phyloP scores from a whole-genome alignment of 805 yeast genomes.

The Yarrowia alimentaria region DNA sequence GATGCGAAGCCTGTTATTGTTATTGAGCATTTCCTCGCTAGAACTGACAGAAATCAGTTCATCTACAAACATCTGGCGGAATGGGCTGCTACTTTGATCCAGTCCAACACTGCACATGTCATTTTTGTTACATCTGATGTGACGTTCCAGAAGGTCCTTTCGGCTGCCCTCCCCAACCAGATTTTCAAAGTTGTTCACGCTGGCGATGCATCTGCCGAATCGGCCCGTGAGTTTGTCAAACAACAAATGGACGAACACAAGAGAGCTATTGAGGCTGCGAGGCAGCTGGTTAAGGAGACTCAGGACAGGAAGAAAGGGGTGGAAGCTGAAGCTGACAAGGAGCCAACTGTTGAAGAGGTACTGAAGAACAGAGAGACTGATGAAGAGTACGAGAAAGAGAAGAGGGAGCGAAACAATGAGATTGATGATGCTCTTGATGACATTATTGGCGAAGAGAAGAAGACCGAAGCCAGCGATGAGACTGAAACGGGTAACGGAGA shows the following conservation, averaged over 20 bases:
- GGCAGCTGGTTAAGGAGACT: slow-evolving; percentile 10
- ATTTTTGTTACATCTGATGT: slow-evolving; percentile 83
- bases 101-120: slow-evolving; percentile 83
- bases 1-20: slow-evolving; percentile 83
- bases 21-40: slow-evolving; percentile 66
- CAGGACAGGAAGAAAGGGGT: slow-evolving; percentile 1
- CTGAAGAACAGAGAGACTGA: slow-evolving; percentile 38
- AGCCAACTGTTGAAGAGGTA: slow-evolving; percentile 43
- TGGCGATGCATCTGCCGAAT: slow-evolving; percentile 73
- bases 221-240: slow-evolving; percentile 59
- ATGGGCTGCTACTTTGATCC: slow-evolving; percentile 80
- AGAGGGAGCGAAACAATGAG: slow-evolving; percentile 31
- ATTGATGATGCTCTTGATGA: slow-evolving; percentile 20
- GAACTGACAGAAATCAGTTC: slow-evolving; percentile 56
- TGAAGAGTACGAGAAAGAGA: slow-evolving; percentile 38
- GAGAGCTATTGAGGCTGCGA: slow-evolving; percentile 18
- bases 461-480: background rate
- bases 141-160: slow-evolving; percentile 65
- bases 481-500: slow-evolving; percentile 1
- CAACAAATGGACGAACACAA: slow-evolving; percentile 30
- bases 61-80: slow-evolving; percentile 74
- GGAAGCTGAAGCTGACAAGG: background rate
- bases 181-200: slow-evolving; percentile 73
- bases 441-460: slow-evolving; percentile 17
- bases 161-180: slow-evolving; percentile 77